Base-by-base conservation (phyloP, 192 early-diverging fungal species). In the Gorgonomyces haynaldii region DNA sequence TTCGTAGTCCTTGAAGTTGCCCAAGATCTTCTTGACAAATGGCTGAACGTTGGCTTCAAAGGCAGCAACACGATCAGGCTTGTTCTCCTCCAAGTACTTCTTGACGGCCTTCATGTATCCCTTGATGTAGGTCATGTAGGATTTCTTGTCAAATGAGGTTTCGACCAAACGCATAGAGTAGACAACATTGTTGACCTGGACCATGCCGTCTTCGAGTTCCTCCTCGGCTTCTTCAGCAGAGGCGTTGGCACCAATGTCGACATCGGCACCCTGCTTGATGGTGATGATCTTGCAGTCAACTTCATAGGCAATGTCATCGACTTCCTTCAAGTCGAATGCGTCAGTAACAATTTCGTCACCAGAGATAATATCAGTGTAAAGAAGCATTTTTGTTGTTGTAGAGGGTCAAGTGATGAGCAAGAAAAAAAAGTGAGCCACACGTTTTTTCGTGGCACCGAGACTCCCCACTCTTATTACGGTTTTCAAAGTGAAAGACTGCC, bases 171-270 rank as follows among this genome's bases (percentile, higher is more conserved):
- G 83, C 62, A 78, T 73, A 22, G 84, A 76, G 72, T 90, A 61
- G 44, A 88, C 74, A 23, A 95, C 74, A 62, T 95, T 84, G 84
- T 86, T 94, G 64, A 89, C 86, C 28, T 66, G 63, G 48, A 65
- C 4, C 16, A 51, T 54, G 40, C 60, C 58, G 37, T 81, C 79
- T 45, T 90, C 86, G 34, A 81, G 54, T 0, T 34, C 56, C 38
- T 84, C 87, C 3, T 72, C 83, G 25, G 34, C 76, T 20, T 54
- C 56, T 70, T 90, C 89, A 46, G 89, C 88, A 26, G 91, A 91
- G 45, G 88, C 71, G 74, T 91, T 91, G 65, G 84, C 91, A 67
- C 89, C 89, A 50, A 85, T 91, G 61, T 95, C 82, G 40, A 95
- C 70, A 28, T 89, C 77, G 53, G 48, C 76, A 38, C 67, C 84